Conservation (phyloP, 139 green algal species). For the Volvox africanus region DNA sequence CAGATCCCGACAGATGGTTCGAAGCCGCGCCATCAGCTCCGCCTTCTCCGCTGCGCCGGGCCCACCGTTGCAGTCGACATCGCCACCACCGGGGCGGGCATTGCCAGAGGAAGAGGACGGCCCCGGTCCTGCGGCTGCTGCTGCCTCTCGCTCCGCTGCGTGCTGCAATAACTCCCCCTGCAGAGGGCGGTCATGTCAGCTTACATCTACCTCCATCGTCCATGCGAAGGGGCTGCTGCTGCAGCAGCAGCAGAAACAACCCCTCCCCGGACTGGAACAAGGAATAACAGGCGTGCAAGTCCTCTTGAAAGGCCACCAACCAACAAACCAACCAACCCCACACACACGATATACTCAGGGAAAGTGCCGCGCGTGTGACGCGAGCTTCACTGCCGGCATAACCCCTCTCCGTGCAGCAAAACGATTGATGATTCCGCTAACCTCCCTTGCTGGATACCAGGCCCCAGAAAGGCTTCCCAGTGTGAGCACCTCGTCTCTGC, state of each 20-base stretch:
- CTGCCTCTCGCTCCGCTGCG: constrained; percentile 47
- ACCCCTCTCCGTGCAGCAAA: too few relatives aligned
- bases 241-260: not conserved
- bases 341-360: too few relatives aligned
- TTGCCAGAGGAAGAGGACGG: not conserved
- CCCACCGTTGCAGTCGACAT: not conserved
- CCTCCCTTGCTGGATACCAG: too few relatives aligned
- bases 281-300: too few relatives aligned
- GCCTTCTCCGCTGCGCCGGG: not conserved
- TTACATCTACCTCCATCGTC: too few relatives aligned
- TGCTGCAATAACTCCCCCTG: constrained; percentile 66
- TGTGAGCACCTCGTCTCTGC: too few relatives aligned
- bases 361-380: too few relatives aligned
- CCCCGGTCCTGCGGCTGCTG: constrained; percentile 13
- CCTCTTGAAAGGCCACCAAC: too few relatives aligned
- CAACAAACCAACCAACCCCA: too few relatives aligned
- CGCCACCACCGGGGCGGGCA: not conserved
- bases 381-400: too few relatives aligned
- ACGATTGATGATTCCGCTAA: too few relatives aligned
- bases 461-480: too few relatives aligned
- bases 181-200: not conserved
- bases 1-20: constrained; percentile 15
- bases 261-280: not conserved
- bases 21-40: constrained; percentile 42
- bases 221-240: not conserved